These are phyloP conservation scores for Udeniomyces megalosporus DNA, from an alignment of 768 basidiomycete species.

Conservation along the genomic window DNA sequence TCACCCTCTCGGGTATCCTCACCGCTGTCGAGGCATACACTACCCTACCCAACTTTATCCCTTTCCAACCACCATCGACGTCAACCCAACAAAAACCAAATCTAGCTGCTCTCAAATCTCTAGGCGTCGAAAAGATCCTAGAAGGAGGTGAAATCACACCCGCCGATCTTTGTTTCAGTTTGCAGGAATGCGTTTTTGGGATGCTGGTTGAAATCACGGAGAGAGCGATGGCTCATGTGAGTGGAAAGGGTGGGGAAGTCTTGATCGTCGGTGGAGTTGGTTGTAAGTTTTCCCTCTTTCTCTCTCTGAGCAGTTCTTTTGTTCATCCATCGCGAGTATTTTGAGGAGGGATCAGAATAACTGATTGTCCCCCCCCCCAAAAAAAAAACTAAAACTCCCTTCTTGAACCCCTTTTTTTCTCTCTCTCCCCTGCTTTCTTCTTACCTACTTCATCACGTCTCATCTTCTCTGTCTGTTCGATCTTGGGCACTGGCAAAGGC, in stretches of 20 bases:
- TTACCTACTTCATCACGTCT: no score
- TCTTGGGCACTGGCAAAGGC: no score
- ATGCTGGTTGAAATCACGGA: conserved; percentile 99
- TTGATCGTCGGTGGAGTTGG: conserved; percentile 98
- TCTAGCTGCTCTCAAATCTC: conserved; percentile 1
- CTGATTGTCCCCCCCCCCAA: no score
- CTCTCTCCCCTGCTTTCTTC: no score
- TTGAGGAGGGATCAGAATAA: no score
- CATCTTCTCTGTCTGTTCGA: neutral
- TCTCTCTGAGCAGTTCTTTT: neutral
- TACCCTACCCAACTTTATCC: conserved; percentile 15
- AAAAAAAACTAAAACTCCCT: no score
- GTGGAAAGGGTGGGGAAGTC: conserved; percentile 61
- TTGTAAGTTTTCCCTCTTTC: conserved; percentile 44
- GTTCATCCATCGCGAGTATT: no score
- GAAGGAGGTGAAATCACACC: conserved; percentile 73
- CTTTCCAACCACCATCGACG: neutral
- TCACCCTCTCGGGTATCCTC: conserved; percentile 86
- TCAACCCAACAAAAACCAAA: neutral
- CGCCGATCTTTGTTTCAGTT: conserved; percentile 88
- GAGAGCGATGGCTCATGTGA: conserved; percentile 96
- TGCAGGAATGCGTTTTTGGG: conserved; percentile 91
- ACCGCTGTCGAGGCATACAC: conserved; percentile 79
- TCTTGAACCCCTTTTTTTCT: no score
- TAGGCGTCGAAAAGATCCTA: neutral